Conservation (phyloP, 768 basidiomycete genomes). For the Boletus subparvulus region DNA sequence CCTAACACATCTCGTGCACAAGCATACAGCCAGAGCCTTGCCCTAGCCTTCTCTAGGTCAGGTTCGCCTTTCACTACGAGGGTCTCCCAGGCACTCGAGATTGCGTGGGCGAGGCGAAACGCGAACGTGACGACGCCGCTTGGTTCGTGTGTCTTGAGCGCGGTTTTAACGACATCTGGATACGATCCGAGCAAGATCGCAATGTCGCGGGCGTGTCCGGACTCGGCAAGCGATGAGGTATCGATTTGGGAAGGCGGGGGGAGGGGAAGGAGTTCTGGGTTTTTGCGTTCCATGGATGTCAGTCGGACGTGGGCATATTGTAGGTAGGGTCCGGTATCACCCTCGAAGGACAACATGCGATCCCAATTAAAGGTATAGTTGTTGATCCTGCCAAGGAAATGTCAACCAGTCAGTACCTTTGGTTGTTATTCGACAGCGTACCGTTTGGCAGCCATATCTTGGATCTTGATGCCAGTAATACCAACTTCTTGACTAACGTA, state of each 20-base stretch:
- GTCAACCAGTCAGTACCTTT: neutral
- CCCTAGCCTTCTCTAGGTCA: slow-evolving; percentile 74
- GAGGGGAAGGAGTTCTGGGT: slow-evolving; percentile 80
- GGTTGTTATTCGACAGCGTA: slow-evolving; percentile 33
- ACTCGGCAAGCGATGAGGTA: slow-evolving; percentile 62
- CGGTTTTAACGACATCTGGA: slow-evolving; percentile 87
- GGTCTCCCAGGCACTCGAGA: slow-evolving; percentile 90
- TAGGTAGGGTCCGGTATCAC: slow-evolving; percentile 93
- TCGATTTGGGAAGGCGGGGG: slow-evolving; percentile 69
- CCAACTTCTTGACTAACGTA: slow-evolving; percentile 78
- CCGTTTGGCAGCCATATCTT: slow-evolving; percentile 96
- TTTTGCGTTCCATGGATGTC: slow-evolving; percentile 87
- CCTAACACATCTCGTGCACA: slow-evolving; percentile 88
- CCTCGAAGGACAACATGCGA: slow-evolving; percentile 93
- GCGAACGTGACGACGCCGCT: slow-evolving; percentile 89
- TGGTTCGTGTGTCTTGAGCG: slow-evolving; percentile 83
- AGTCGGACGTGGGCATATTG: slow-evolving; percentile 97
- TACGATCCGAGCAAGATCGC: slow-evolving; percentile 84
- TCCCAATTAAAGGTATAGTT: slow-evolving; percentile 96
- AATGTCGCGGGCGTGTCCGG: slow-evolving; percentile 78
- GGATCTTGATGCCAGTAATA: slow-evolving; percentile 95
- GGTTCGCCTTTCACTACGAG: slow-evolving; percentile 82
- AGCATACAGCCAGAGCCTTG: slow-evolving; percentile 86
- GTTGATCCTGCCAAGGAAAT: slow-evolving; percentile 62
- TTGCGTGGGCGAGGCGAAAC: slow-evolving; percentile 83